These are phyloP conservation scores for Coccomyxa sp. DNA, from an alignment of 139 green algal species.

Conservation along the genomic window DNA sequence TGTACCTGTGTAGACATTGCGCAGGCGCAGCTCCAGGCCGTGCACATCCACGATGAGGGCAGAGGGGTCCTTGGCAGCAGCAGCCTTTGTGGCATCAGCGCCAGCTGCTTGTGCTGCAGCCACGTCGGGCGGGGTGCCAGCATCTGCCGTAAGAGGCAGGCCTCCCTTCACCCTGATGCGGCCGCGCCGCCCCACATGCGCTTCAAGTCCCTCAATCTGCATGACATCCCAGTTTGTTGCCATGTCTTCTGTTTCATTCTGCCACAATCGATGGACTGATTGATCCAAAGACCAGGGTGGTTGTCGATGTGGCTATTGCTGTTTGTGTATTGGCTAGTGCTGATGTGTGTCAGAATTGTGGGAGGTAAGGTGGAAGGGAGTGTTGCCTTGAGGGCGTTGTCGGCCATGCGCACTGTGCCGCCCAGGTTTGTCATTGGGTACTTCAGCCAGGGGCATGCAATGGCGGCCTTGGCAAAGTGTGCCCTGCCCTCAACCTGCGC, in stretches of 20 bases:
- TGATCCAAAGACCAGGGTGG: too few relatives aligned
- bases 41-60: slow-evolving; percentile 39
- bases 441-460: slow-evolving; percentile 47
- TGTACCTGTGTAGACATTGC: slow-evolving; percentile 63
- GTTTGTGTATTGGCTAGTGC: too few relatives aligned
- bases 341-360: too few relatives aligned
- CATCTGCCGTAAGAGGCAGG: slow-evolving; percentile 43
- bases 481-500: slow-evolving; percentile 37
- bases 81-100: slow-evolving; percentile 2
- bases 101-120: neutral
- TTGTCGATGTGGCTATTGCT: too few relatives aligned
- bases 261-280: too few relatives aligned
- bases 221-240: too few relatives aligned
- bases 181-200: slow-evolving; percentile 58
- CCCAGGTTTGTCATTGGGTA: slow-evolving; percentile 48
- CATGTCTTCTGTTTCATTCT: too few relatives aligned
- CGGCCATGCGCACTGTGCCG: slow-evolving; percentile 42
- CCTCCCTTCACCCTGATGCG: slow-evolving; percentile 48
- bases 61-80: neutral
- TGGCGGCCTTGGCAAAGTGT: slow-evolving; percentile 34
- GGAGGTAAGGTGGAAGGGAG: neutral
- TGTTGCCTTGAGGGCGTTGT: slow-evolving; percentile 32
- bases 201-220: slow-evolving; percentile 61
- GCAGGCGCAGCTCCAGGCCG: slow-evolving; percentile 60
- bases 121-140: too few relatives aligned